A percentile compares a stretch with the other conserved stretches of the same genome.
These are phyloP conservation scores for Skeletonema costatum DNA, from an alignment of 108 stramenopile species.

Conservation along the genomic window DNA sequence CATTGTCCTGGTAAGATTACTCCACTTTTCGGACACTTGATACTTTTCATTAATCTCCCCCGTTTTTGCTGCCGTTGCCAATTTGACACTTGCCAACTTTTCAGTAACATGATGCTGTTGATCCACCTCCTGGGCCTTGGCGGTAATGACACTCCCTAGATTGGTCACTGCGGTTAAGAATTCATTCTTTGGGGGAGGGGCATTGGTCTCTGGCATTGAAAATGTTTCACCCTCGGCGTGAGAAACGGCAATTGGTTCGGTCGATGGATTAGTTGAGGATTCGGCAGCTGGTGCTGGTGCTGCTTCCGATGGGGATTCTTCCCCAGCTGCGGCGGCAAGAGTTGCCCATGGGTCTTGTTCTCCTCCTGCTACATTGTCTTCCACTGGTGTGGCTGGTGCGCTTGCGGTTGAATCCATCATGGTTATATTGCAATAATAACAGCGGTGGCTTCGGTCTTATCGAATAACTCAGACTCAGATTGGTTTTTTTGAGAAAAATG, in stretches of 20 bases:
- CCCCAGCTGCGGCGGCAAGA: conserved; percentile 7
- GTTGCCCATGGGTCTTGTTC: conserved; percentile 2
- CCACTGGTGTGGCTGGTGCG: not conserved
- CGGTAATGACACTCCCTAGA: not conserved
- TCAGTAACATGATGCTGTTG: conserved; percentile 4
- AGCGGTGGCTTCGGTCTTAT: not conserved
- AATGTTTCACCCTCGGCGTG: conserved; percentile 12
- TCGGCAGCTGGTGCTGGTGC: not conserved
- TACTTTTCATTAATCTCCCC: not conserved
- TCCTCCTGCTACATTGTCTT: not conserved
- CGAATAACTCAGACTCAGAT: no score
- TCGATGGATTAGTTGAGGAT: not conserved
- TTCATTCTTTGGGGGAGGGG: not conserved
- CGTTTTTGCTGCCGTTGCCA: not conserved
- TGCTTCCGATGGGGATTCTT: not conserved
- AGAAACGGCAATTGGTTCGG: not conserved
- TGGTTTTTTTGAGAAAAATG: not conserved
- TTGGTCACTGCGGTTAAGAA: not conserved
- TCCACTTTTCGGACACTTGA: not conserved
- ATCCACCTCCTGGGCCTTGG: conserved; percentile 8
- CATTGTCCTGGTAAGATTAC: not conserved
- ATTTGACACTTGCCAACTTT: not conserved
- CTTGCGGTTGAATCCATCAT: not conserved
- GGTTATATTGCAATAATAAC: not conserved
- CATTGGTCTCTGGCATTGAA: not conserved